Percentiles rank a stretch among this genome's conserved stretches.
phyloP scores from a whole-genome alignment of 495 filamentous ascomycete genomes.

The Hypoxylon fragiforme region DNA sequence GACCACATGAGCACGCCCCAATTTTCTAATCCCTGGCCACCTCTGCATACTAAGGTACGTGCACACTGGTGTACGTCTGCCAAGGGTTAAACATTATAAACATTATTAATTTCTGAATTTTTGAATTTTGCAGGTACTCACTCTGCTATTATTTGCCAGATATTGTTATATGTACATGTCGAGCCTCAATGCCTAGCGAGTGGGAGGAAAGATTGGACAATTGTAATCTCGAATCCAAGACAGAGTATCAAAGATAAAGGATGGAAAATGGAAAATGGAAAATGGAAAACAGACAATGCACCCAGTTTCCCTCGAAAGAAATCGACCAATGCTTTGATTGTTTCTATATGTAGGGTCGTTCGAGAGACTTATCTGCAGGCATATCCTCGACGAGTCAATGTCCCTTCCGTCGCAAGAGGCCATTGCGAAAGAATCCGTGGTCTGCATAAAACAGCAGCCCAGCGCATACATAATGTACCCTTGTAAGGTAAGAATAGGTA shows the following conservation, averaged over 20 bases:
- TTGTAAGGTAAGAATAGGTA: constrained; percentile 19
- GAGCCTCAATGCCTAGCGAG: background rate
- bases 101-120: too few relatives aligned
- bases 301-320: constrained; percentile 1
- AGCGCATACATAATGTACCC: too few relatives aligned
- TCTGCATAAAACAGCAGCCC: constrained; percentile 13
- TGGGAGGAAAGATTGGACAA: background rate
- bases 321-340: background rate
- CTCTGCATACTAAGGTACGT: constrained; percentile 29
- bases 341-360: constrained; percentile 1
- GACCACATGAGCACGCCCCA: constrained; percentile 37
- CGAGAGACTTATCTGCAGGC: constrained; percentile 11
- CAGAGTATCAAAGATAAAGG: background rate
- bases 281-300: background rate
- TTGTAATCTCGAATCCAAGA: background rate
- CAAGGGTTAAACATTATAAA: too few relatives aligned
- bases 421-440: constrained; percentile 15
- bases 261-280: background rate
- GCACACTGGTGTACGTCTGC: constrained; percentile 30
- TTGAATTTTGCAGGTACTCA: background rate
- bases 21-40: constrained; percentile 26
- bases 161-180: background rate
- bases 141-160: too few relatives aligned
- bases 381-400: constrained; percentile 6
- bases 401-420: constrained; percentile 1